phyloP scores from a whole-genome alignment of 106 monocot species.

The Platanthera zijinensis region DNA sequence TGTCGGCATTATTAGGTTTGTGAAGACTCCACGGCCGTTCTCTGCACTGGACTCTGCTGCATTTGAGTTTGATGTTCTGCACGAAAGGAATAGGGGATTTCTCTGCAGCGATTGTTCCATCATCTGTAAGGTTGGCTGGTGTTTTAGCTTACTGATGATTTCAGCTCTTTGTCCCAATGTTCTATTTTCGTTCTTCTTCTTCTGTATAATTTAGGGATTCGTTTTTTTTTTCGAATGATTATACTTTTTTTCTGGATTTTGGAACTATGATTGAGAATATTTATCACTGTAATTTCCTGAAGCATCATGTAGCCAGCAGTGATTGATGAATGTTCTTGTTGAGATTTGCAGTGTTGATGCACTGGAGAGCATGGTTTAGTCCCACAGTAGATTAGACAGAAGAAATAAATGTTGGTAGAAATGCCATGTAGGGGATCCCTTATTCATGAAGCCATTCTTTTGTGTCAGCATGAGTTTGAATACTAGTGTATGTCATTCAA shows the following conservation, averaged over 20 bases:
- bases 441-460: no score
- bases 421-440: no score
- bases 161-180: not conserved
- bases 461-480: no score
- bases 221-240: not conserved
- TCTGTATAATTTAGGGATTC: not conserved
- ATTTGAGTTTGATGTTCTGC: conserved; percentile 40
- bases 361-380: no score
- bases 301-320: no score
- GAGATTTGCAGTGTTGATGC: no score
- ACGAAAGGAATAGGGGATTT: conserved; percentile 17
- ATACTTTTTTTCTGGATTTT: not conserved
- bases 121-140: conserved; percentile 44
- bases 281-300: not conserved
- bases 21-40: conserved; percentile 26
- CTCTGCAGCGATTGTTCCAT: conserved; percentile 32
- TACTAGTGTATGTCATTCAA: no score
- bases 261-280: not conserved
- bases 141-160: not conserved
- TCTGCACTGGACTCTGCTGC: conserved; percentile 33
- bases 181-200: not conserved
- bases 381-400: no score
- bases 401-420: no score
- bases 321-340: not conserved
- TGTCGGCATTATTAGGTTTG: conserved; percentile 16